Base-by-base conservation (phyloP, 768 basidiomycete species). In the Pleurotus eryngii region DNA sequence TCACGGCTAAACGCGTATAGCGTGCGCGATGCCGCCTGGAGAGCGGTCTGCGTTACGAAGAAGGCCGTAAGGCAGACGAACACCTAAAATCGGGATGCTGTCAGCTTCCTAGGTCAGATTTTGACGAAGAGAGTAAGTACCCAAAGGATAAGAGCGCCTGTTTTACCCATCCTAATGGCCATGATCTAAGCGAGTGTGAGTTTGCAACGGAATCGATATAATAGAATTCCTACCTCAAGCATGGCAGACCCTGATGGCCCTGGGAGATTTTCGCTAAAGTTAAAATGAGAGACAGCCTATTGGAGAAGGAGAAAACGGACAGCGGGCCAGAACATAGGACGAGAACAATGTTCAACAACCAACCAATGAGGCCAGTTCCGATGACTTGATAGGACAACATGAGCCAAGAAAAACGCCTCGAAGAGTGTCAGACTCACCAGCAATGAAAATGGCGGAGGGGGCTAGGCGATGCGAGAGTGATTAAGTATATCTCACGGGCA, bases 1-100 rank as follows among this genome's bases (percentile, higher is more conserved):
- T 92, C 90, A 55, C 89, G 85, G 65, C 86, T 87, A 74, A 95
- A 92, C 2, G 92, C 92, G 64, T 89, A 93, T 22, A 93, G 76
- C 0, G 89, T 89, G 38, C 93, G 80, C 3, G 90, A 90, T 55
- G 83, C 85, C 20, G 92, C 92, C 63, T 95, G 92, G 5, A 92
- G 77, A 9, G 90, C 86, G 12, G 83, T 86, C 69, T 91, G 89
- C 15, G 83, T 85, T 56, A 92, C 90, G 68, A 91, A 91, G 75
- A 92, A 94, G 0, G 93, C 93, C 14, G 92, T 91, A 57, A 90
- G 67, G 76, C 92, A 93, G 27, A 92, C 88, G 60, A 87, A 85
- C 12, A 76, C 77, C 86, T 86, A 51, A 26, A 30, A 17, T 17
- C 17, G 30, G 30, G 30, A 11, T 35, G 3, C 11, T 11, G 30